A percentile compares a stretch with the other conserved stretches of the same genome.
These are phyloP conservation scores for Aureobasidium sp. DNA, from an alignment of 2,329 filamentous ascomycete species.

Conservation along the genomic window DNA sequence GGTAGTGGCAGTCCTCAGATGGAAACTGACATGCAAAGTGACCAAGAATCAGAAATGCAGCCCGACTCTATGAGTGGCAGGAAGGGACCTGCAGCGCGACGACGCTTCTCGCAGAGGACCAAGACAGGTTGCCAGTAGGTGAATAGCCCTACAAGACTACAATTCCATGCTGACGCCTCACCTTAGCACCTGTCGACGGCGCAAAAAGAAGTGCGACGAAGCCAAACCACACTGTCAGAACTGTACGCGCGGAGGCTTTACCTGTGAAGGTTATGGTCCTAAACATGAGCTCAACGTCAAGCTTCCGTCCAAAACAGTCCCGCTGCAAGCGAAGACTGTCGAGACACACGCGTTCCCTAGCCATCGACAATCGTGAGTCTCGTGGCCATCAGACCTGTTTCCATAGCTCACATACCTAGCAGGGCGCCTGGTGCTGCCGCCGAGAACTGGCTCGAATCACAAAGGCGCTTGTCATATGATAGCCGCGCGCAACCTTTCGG, in stretches of 20 bases:
- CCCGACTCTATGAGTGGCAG: neutral
- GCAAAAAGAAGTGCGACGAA: slow-evolving; percentile 99
- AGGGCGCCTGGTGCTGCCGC: neutral
- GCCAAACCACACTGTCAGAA: slow-evolving; percentile 87
- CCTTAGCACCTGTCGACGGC: slow-evolving; percentile 62
- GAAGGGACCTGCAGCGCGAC: neutral
- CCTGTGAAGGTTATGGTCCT: slow-evolving; percentile 77
- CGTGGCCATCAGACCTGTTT: no score
- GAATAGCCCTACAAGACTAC: neutral
- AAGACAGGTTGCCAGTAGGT: slow-evolving; percentile 75
- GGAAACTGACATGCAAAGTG: neutral
- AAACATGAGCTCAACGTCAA: slow-evolving; percentile 9
- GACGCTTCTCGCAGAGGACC: slow-evolving; percentile 87
- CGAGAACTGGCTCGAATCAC: neutral
- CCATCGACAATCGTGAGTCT: slow-evolving; percentile 7
- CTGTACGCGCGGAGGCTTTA: slow-evolving; percentile 80
- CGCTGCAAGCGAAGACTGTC: neutral
- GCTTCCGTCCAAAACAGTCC: slow-evolving; percentile 1
- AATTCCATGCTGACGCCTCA: neutral
- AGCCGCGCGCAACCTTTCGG: neutral
- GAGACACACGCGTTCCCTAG: neutral
- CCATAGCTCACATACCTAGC: neutral
- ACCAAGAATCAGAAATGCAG: slow-evolving; percentile 7
- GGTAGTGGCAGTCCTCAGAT: neutral
- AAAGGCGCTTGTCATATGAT: neutral